These are phyloP conservation scores for Karstenula rhodostoma DNA, from an alignment of 2,329 filamentous ascomycete genomes.

Conservation along the genomic window DNA sequence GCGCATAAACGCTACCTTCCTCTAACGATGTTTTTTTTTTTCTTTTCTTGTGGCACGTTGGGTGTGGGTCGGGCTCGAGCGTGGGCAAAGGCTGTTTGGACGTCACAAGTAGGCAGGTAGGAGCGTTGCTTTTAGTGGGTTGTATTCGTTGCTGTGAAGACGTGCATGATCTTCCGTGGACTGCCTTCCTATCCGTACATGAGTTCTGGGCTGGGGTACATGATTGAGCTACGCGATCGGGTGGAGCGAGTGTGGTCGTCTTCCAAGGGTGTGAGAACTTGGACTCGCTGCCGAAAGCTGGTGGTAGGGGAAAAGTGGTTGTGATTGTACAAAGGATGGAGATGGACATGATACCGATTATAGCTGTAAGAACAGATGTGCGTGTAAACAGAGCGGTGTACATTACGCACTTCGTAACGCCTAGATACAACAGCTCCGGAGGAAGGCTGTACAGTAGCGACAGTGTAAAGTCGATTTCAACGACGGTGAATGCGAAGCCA, in stretches of 20 bases:
- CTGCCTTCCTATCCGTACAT: neutral
- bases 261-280: neutral
- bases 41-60: neutral
- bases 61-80: conserved; percentile 2
- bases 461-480: neutral
- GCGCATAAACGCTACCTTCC: too few species aligned
- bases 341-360: conserved; percentile 1
- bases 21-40: neutral
- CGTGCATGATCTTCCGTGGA: neutral
- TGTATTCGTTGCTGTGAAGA: neutral
- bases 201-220: neutral
- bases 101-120: neutral
- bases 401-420: neutral
- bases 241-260: neutral
- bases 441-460: neutral
- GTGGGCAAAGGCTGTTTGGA: conserved; percentile 2
- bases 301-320: neutral
- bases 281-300: neutral
- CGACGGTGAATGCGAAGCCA: neutral
- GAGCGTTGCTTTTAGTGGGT: neutral
- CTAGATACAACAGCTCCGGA: too few species aligned
- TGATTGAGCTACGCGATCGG: neutral
- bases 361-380: neutral
- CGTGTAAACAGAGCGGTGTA: neutral
- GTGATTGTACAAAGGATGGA: neutral